Percentiles rank a stretch among this genome's conserved stretches.
Conservation (phyloP, 2,329 filamentous ascomycete genomes). For the Mariannaea sp. region DNA sequence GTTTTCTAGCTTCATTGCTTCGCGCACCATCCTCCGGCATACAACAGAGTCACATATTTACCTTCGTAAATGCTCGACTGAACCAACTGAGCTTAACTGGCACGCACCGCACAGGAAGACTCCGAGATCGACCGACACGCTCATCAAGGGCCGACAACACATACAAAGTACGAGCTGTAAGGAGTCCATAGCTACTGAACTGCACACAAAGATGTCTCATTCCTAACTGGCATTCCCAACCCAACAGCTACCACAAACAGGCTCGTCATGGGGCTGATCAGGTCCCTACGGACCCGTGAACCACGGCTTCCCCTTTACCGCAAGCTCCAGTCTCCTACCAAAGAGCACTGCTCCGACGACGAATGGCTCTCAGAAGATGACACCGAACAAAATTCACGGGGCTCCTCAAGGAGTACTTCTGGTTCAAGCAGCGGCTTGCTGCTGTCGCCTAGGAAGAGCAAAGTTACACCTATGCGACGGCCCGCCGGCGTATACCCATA, state of each 20-base stretch:
- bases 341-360: constrained; percentile 55
- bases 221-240: not conserved
- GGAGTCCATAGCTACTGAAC: constrained; percentile 6
- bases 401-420: constrained; percentile 60
- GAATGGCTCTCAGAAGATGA: not conserved
- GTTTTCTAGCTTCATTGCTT: too few species aligned
- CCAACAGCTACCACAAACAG: constrained; percentile 16
- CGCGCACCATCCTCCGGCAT: too few species aligned
- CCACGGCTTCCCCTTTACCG: constrained; percentile 58
- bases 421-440: constrained; percentile 50
- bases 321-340: constrained; percentile 47
- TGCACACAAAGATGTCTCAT: constrained; percentile 17
- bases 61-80: not conserved
- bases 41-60: constrained; percentile 3
- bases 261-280: constrained; percentile 55
- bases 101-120: too few species aligned
- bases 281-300: constrained; percentile 53
- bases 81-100: too few species aligned
- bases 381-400: constrained; percentile 48
- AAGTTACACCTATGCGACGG: constrained; percentile 25
- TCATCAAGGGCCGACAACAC: constrained; percentile 15
- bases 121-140: constrained; percentile 8
- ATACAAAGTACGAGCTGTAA: constrained; percentile 14
- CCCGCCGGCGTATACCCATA: constrained; percentile 51
- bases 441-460: constrained; percentile 50